A percentile compares a stretch with the other conserved stretches of the same genome.
These are phyloP conservation scores for Parachaetomium inaequale DNA, from an alignment of 495 filamentous ascomycete species.

Conservation along the genomic window DNA sequence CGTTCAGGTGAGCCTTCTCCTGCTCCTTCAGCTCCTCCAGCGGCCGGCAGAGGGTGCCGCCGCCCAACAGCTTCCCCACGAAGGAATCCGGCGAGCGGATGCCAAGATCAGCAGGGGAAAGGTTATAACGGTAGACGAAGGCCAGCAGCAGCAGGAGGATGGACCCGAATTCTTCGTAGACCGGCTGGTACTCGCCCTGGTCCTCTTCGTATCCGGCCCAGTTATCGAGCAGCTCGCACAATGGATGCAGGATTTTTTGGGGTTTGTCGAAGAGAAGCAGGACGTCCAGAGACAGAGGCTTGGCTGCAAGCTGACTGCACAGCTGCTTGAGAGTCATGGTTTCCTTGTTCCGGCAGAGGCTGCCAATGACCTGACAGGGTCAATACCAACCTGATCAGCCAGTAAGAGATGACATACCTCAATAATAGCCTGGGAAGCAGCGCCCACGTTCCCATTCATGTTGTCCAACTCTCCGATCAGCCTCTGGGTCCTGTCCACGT, in stretches of 20 bases:
- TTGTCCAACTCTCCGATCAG: conserved; percentile 77
- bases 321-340: conserved; percentile 86
- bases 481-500: conserved; percentile 67
- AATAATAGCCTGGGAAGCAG: conserved; percentile 75
- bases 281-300: conserved; percentile 75
- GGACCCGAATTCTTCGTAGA: conserved; percentile 94
- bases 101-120: conserved; percentile 68
- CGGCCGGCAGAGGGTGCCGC: conserved; percentile 57
- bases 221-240: conserved; percentile 79
- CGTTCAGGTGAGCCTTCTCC: conserved; percentile 70
- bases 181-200: conserved; percentile 89
- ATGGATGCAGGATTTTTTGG: conserved; percentile 69
- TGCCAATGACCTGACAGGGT: conserved; percentile 60
- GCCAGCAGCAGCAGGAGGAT: conserved; percentile 79
- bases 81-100: conserved; percentile 60
- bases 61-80: conserved; percentile 67
- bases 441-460: conserved; percentile 93
- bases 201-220: conserved; percentile 89
- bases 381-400: not conserved
- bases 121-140: conserved; percentile 77
- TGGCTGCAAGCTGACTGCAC: conserved; percentile 75
- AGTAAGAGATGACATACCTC: conserved; percentile 52
- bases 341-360: conserved; percentile 75
- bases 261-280: conserved; percentile 81
- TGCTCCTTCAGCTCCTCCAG: conserved; percentile 65